Evolutionary conservation across 2,329 filamentous ascomycete species (phyloP), one percentile per base, ranked within the genome.

Genomic region (Trichophyton equinum): DNA sequence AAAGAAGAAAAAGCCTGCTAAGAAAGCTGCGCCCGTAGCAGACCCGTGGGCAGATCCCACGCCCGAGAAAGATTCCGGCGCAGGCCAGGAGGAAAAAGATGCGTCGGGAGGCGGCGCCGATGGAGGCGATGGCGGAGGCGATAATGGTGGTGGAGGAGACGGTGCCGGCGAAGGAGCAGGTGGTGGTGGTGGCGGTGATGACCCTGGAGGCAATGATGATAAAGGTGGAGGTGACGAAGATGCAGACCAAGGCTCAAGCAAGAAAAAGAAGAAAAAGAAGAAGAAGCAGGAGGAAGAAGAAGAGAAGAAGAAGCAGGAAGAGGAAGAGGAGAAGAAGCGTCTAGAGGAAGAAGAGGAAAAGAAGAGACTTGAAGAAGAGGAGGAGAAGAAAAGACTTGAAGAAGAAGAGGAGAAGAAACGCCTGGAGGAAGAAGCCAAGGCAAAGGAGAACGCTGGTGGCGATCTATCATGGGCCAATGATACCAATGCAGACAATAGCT

Each of bases 391-490:
- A 47, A 68, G 56, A 30, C 5, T 18, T 3, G 36, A 46, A n/a
- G 36, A 46, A 18, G 71, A 59, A 70, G 73, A 62, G 71, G 74
- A 60, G 69, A 70, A 60, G 71, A 71, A 30, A 72, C 67, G 60
- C 68, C 66, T 27, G 62, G 66, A 44, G 49, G 66, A 65, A 66
- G 60, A 61, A 25, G 57, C 59, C 44, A 68, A 68, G 1, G 71
- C 69, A 25, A 70, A 71, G 49, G 70, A 15, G 7, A n/a, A 36
- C 13, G 40, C 61, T 22, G 66, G 67, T 25, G 66, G 68, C 36
- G 68, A 69, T 59, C 71, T 79, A 51, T 76, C 72, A 66, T 79
- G 77, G 77, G 76, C 76, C 58, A 75, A 78, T 60, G 73, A 76
- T 40, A 60, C 65, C 3, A 71, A 67, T 59, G 74, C 72, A 33